phyloP scores from a whole-genome alignment of 2,329 filamentous ascomycete species.

The Aquanectria penicillioides region DNA sequence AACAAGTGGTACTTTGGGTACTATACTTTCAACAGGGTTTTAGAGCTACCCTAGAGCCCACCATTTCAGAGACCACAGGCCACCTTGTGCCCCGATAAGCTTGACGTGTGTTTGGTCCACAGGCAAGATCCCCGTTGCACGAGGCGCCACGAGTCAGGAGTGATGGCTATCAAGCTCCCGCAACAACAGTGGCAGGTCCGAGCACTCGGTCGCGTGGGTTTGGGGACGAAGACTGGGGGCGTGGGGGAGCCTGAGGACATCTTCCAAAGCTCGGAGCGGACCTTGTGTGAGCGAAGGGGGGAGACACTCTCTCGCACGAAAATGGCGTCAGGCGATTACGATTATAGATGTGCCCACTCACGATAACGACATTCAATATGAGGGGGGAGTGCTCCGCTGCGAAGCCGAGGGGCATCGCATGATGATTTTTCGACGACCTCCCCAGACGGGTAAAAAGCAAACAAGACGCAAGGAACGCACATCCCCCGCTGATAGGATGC shows the following conservation, averaged over 20 bases:
- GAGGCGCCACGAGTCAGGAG: constrained; percentile 3
- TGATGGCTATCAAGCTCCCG: not conserved
- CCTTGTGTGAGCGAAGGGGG: not conserved
- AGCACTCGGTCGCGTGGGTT: constrained; percentile 2
- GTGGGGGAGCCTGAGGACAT: not conserved
- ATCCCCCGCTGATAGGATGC: constrained; percentile 11
- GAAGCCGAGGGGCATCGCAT: constrained; percentile 1
- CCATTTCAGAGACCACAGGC: not conserved
- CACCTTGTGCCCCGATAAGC: not conserved
- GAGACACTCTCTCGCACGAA: constrained; percentile 1
- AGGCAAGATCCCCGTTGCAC: constrained; percentile 4
- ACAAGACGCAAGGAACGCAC: not conserved
- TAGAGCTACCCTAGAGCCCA: constrained; percentile 13
- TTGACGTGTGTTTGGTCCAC: not conserved
- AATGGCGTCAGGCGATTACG: constrained; percentile 14
- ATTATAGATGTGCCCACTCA: constrained; percentile 11
- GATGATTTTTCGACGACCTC: not conserved
- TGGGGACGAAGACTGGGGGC: not conserved
- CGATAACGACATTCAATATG: not conserved
- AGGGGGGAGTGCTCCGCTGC: too few species aligned
- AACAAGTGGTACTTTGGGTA: too few species aligned
- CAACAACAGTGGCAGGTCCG: not conserved
- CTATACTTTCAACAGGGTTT: too few species aligned
- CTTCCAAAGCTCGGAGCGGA: not conserved
- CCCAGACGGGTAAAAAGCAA: not conserved